Base-by-base conservation (phyloP, 768 basidiomycete genomes). In the Vararia minispora region DNA sequence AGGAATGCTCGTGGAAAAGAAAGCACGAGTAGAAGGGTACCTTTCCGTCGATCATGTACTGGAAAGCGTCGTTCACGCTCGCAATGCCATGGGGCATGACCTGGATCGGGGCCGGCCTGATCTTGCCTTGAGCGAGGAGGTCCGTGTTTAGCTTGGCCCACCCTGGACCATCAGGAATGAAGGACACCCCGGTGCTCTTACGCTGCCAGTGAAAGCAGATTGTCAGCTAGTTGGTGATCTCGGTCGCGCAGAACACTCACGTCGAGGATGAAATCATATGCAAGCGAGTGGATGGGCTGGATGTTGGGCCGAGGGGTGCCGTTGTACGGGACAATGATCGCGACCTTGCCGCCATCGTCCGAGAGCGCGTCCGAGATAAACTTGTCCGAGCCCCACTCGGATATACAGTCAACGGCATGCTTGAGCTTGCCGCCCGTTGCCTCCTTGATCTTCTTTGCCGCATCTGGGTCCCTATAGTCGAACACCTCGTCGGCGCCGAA, bases 401-500 rank as follows among this genome's bases (percentile, higher is more conserved):
- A 42, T 22, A 54, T 45, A 1, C 51, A 45, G 30, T 58, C 52
- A 24, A 53, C 16, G 4, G 41, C 51, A 20, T 35, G 28, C 5
- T 43, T 41, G 28, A 54, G 40, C 22, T 37, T 33, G 34, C 48
- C 40, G 10, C 42, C 41, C 2, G 56, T 46, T 6, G 42, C 42
- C 3, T 37, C 35, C 31, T 52, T 46, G 44, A 60, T 54, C 23
- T 57, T 52, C 26, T 32, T 28, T 13, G 54, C 46, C 10, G 49
- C 48, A 14, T 45, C 43, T 18, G 53, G 48, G 16, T 55, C 56
- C 25, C 43, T 34, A 33, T 57, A 53, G 39, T 62, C 58, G 29
- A 63, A 54, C 3, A 56, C 52, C 6, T 50, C 54, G 17, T 58
- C 53, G 0, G 64, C 67, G 3, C 67, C 67, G 4, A 58, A 45